phyloP scores from a whole-genome alignment of 164 flowering plant genomes.

The Magnolia changhungtana region DNA sequence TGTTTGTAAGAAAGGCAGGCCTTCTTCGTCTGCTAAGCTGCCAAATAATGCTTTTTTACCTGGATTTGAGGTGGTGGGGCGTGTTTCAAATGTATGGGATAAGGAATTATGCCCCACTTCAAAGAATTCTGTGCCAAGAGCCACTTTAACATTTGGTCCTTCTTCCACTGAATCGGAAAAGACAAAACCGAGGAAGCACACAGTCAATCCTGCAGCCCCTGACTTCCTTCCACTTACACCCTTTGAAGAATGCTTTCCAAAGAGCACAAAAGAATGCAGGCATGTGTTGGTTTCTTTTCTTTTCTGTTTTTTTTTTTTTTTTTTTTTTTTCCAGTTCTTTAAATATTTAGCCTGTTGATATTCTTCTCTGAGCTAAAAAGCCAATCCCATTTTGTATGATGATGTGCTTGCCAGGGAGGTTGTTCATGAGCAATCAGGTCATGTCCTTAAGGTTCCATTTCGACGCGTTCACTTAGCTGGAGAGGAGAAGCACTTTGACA shows the following conservation, averaged over 20 bases:
- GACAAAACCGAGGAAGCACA: conserved; percentile 57
- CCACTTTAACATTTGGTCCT: conserved; percentile 81
- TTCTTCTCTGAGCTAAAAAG: neutral
- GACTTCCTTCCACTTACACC: conserved; percentile 87
- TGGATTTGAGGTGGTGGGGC: conserved; percentile 45
- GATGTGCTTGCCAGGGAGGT: conserved; percentile 62
- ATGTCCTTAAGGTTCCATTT: conserved; percentile 84
- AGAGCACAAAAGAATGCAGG: conserved; percentile 85
- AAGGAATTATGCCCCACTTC: conserved; percentile 28
- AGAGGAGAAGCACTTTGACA: conserved; percentile 76
- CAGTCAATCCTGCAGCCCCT: conserved; percentile 84
- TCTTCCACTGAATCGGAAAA: conserved; percentile 44
- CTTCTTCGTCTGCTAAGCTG: conserved; percentile 32
- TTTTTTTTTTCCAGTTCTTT: neutral
- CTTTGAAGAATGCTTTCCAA: conserved; percentile 89
- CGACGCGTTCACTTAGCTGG: conserved; percentile 83
- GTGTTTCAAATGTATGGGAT: conserved; percentile 30
- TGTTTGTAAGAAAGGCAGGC: conserved; percentile 48
- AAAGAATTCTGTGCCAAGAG: conserved; percentile 37
- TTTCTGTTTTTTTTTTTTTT: neutral
- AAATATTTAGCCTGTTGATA: neutral
- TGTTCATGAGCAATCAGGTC: conserved; percentile 84
- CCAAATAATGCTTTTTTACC: conserved; percentile 52
- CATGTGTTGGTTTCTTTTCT: conserved; percentile 7
- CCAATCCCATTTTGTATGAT: neutral